Percentiles rank a stretch among this genome's conserved stretches.
These are phyloP conservation scores for Bolboschoenus planiculmis DNA, from an alignment of 176 grass and related monocot species.

Conservation along the genomic window DNA sequence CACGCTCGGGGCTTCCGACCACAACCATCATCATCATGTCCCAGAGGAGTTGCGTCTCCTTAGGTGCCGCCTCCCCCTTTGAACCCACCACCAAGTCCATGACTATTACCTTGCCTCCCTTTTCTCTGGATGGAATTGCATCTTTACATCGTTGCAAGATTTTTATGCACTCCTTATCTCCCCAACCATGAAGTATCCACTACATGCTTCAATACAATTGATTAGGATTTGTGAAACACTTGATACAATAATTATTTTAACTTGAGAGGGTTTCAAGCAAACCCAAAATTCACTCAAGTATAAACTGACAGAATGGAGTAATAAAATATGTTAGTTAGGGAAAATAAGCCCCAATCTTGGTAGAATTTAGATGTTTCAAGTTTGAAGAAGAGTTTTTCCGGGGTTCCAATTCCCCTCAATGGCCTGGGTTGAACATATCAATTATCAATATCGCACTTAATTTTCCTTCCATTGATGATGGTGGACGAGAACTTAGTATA, in stretches of 20 bases:
- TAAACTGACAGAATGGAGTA: no score
- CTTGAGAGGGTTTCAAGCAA: no score
- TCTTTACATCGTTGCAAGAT: slow-evolving; percentile 36
- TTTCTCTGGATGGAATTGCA: slow-evolving; percentile 28
- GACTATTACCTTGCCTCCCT: slow-evolving; percentile 37
- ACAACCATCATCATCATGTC: slow-evolving; percentile 32
- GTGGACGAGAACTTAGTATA: no score
- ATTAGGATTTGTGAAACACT: background rate
- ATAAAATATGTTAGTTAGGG: no score
- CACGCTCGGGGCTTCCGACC: slow-evolving; percentile 21
- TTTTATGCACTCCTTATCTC: slow-evolving; percentile 27
- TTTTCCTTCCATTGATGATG: no score
- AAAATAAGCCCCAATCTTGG: no score
- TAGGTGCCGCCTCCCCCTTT: background rate
- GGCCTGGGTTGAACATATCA: no score
- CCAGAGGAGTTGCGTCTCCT: slow-evolving; percentile 11
- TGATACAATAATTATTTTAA: background rate
- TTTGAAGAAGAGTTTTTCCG: no score
- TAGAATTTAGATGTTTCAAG: no score
- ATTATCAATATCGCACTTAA: no score
- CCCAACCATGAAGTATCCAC: slow-evolving; percentile 45
- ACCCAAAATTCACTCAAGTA: no score
- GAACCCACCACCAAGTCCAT: slow-evolving; percentile 36
- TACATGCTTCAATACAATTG: slow-evolving; percentile 8
- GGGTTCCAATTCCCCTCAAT: no score